These are phyloP conservation scores for Clonostachys byssicola DNA, from an alignment of 2,329 filamentous ascomycete species.

Conservation along the genomic window DNA sequence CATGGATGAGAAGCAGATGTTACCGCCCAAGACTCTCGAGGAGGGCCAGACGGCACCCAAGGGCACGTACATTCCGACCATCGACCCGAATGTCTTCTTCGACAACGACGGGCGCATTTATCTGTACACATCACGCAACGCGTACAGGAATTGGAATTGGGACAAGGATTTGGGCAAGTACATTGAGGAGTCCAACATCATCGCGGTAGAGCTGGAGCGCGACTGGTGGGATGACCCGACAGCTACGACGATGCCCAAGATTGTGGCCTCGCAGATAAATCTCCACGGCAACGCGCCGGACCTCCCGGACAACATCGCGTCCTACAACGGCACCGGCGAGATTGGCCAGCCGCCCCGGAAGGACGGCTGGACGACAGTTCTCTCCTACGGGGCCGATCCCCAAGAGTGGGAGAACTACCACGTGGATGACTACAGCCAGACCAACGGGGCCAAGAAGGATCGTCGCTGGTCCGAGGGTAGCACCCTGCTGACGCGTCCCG, in stretches of 20 bases:
- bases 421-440: slow-evolving; percentile 22
- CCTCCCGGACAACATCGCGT: slow-evolving; percentile 19
- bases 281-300: slow-evolving; percentile 16
- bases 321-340: slow-evolving; percentile 27
- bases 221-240: slow-evolving; percentile 26
- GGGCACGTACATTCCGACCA: slow-evolving; percentile 28
- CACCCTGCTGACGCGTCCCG: slow-evolving; percentile 17
- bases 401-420: slow-evolving; percentile 29
- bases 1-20: slow-evolving; percentile 26
- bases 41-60: slow-evolving; percentile 20
- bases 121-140: slow-evolving; percentile 24
- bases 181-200: slow-evolving; percentile 29
- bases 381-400: slow-evolving; percentile 24
- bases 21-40: slow-evolving; percentile 17
- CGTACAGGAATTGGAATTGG: slow-evolving; percentile 30
- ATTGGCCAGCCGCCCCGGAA: slow-evolving; percentile 23
- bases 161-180: slow-evolving; percentile 22
- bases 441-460: slow-evolving; percentile 26
- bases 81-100: slow-evolving; percentile 44
- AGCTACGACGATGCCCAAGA: slow-evolving; percentile 24
- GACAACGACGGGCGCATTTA: slow-evolving; percentile 29
- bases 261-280: slow-evolving; percentile 18
- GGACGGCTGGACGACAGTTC: slow-evolving; percentile 28
- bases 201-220: slow-evolving; percentile 24
- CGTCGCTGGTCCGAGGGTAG: slow-evolving; percentile 29